Base-by-base conservation (phyloP, 164 flowering plant genomes). In the Paratinospora sagittata region DNA sequence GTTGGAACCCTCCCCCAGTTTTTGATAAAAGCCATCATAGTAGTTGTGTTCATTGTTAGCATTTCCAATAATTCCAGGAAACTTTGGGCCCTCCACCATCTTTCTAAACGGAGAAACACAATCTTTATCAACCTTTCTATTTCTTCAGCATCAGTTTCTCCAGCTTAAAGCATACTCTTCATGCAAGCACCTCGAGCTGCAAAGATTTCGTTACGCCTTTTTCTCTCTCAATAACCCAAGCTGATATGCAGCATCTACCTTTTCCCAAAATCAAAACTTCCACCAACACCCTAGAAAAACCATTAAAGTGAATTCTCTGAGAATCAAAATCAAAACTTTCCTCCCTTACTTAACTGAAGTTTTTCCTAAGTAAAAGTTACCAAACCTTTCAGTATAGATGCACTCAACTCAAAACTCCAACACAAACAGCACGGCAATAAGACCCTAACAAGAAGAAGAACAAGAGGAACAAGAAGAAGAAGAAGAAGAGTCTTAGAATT, bases 81-180 rank as follows among this genome's bases (percentile, higher is more conserved):
- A 81, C 66, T 74, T 79, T 0, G 82, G 80, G 37, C 84, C 84
- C 71, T 81, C 84, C 72, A 78, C 78, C 84, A 81, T 81, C 67
- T 65, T 77, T 66, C 30, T 26, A 34, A 12, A 68, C 63, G 2
- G 8, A 37, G 27, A 47, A 66, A 9, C 69, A 45, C 60, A 45
- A 65, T 49, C 57, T 6, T 2, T 65, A 9, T 60, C 57, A 14
- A 26, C 17, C 26, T n/a, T 26, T 39, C 24, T 71, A 74, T 45
- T 36, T 71, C 68, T 64, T 71, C 74, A 74, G 75, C 77, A 78
- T 74, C 76, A 36, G 65, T 41, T 65, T 27, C 34, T 64, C 65
- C 63, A 52, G 72, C 57, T 57, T 57, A 63, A 23, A 12, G 49
- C 66, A 74, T 47, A 8, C 36, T 68, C 27, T n/a, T 47, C 68